Base-by-base conservation (phyloP, 2,329 filamentous ascomycete species). In the Uncinocarpus reesii region DNA sequence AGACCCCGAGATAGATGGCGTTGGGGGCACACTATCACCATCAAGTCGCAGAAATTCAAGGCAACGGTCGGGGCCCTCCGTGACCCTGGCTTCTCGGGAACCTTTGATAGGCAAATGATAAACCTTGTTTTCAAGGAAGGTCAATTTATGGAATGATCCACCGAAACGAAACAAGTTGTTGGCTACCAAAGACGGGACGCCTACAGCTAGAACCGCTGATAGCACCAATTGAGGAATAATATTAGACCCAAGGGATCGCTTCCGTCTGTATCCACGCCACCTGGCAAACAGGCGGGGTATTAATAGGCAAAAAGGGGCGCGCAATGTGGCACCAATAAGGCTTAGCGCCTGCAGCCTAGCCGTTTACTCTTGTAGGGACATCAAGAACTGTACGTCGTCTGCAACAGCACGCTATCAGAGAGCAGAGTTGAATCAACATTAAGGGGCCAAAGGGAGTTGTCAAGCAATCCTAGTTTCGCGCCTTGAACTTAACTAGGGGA, bases 321-420 rank as follows among this genome's bases (percentile, higher is more conserved):
- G 41, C 43, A 42, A 54, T 53, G 53, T 53, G 51, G 53, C 51
- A 53, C 51, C 53, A 54, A 46, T 46, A 37, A 31, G 43, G 43
- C 21, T 46, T 38, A 37, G 23, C 24, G 13, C 21, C 32, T 29
- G 32, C 15, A 38, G 24, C 34, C 34, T 28, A 15, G 23, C 10
- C 21, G 23, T 46, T n/a, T n/a, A 37, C 28, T 24, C 16, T 37
- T 16, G 4, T 7, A 31, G 20, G 23, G 8, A 31, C 16, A 5
- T 31, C 21, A 46, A 21, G 10, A 24, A 10, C 5, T n/a, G 26
- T 37, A 29, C 23, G 15, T 24, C 15, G 10, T 46, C 4, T 36
- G 43, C 26, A 21, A 10, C 11, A 1, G 11, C 23, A 15, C 31
- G 34, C 23, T 38, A 46, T 38, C 34, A 23, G n/a, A 28, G 21